Evolutionary conservation across 2,329 filamentous ascomycete genomes (phyloP).

Genomic region (Cercospora nicotianae): DNA sequence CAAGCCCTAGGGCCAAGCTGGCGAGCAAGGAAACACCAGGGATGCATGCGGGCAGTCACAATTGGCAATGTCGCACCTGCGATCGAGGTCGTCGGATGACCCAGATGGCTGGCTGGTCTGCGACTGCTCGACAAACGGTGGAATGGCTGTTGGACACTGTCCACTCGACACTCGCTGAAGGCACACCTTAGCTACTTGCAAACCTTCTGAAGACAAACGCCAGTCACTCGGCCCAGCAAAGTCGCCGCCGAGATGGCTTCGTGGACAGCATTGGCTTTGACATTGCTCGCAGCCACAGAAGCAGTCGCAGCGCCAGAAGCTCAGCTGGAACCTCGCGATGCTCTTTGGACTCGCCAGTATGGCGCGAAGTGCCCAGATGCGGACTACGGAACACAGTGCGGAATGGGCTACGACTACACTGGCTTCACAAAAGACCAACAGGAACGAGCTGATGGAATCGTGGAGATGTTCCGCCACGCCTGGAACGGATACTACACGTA

Average conservation of each 20-base stretch:
- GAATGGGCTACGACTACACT: conserved; percentile 21
- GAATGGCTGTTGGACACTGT: neutral
- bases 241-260: neutral
- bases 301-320: neutral
- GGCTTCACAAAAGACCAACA: conserved; percentile 21
- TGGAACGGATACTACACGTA: conserved; percentile 59
- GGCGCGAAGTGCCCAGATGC: neutral
- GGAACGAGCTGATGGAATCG: conserved; percentile 59
- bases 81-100: neutral
- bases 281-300: neutral
- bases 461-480: conserved; percentile 66
- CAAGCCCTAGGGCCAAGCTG: neutral
- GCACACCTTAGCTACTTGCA: neutral
- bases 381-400: conserved; percentile 19
- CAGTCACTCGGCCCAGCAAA: neutral
- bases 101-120: neutral
- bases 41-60: neutral
- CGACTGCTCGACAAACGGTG: neutral
- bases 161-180: neutral
- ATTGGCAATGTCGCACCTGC: neutral
- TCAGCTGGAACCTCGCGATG: neutral
- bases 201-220: neutral
- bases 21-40: neutral
- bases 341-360: neutral
- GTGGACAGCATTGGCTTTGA: neutral